A percentile compares a stretch with the other conserved stretches of the same genome.
Conservation (phyloP, 192 early-diverging fungal species). For the Phycomyces nitens region DNA sequence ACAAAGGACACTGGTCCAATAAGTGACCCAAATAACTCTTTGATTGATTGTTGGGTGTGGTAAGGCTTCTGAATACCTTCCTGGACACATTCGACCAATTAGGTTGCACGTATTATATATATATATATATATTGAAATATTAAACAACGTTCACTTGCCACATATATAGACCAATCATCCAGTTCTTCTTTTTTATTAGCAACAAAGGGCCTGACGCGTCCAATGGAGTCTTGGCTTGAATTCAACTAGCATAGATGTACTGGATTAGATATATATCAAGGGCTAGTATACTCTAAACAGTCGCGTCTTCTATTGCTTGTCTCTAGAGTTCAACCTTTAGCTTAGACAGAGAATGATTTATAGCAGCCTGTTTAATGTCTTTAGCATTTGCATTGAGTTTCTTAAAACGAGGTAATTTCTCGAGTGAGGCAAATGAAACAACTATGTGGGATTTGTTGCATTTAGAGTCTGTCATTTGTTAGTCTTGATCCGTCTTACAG, state of each 20-base stretch:
- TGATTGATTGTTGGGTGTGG: slow-evolving; percentile 9
- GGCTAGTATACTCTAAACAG: not conserved
- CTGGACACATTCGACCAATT: too few relatives aligned
- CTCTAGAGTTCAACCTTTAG: not conserved
- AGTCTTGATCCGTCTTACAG: slow-evolving; percentile 1
- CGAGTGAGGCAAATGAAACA: slow-evolving; percentile 6
- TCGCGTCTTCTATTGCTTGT: too few relatives aligned
- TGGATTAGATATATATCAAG: not conserved
- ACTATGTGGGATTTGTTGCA: not conserved
- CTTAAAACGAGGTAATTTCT: slow-evolving; percentile 11
- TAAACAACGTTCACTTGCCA: slow-evolving; percentile 5
- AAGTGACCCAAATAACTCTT: slow-evolving; percentile 1
- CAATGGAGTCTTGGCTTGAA: not conserved
- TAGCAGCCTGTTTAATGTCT: slow-evolving; percentile 7
- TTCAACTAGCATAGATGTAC: not conserved
- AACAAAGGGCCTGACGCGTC: slow-evolving; percentile 19
- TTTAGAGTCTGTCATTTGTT: too few relatives aligned
- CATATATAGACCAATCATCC: slow-evolving; percentile 30
- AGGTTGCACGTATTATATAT: too few relatives aligned
- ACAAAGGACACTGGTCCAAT: slow-evolving; percentile 23
- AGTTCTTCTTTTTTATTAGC: slow-evolving; percentile 11
- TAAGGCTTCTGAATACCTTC: slow-evolving; percentile 21
- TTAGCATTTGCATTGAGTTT: slow-evolving; percentile 2
- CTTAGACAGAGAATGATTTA: not conserved
- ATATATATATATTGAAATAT: not conserved